Evolutionary conservation across 2,329 filamentous ascomycete genomes (phyloP).

Genomic region (Trichoderma sp.): DNA sequence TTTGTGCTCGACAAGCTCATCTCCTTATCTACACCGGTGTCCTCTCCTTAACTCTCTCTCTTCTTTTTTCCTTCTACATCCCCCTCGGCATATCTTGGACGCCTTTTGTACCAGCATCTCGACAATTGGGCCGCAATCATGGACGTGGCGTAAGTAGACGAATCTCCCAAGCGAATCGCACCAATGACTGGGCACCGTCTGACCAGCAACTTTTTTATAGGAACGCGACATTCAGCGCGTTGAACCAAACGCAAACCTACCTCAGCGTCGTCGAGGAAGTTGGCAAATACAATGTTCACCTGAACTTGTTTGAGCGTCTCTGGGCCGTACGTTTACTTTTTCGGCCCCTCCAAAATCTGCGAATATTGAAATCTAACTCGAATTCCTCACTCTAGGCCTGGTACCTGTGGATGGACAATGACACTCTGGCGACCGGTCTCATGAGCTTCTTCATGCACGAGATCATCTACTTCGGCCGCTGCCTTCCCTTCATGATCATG

Average conservation of each 20-base stretch:
- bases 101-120: background rate
- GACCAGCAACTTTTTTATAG: slow-evolving; percentile 40
- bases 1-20: slow-evolving; percentile 15
- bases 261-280: slow-evolving; percentile 65
- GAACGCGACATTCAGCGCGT: slow-evolving; percentile 55
- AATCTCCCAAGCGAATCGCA: no score
- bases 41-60: background rate
- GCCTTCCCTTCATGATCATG: slow-evolving; percentile 89
- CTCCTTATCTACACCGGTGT: slow-evolving; percentile 28
- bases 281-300: slow-evolving; percentile 76
- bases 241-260: slow-evolving; percentile 57
- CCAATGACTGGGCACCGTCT: slow-evolving; percentile 33
- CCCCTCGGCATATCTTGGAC: background rate
- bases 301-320: slow-evolving; percentile 84
- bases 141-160: slow-evolving; percentile 41
- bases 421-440: slow-evolving; percentile 93
- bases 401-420: slow-evolving; percentile 99
- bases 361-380: background rate
- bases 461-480: slow-evolving; percentile 89
- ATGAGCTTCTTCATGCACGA: slow-evolving; percentile 98
- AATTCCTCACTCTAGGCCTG: slow-evolving; percentile 60
- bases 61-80: background rate
- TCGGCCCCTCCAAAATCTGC: background rate
- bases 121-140: slow-evolving; percentile 36
- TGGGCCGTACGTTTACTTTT: slow-evolving; percentile 69